Evolutionary conservation across 2,329 filamentous ascomycete species (phyloP).

Genomic region (Curvularia spicifera): DNA sequence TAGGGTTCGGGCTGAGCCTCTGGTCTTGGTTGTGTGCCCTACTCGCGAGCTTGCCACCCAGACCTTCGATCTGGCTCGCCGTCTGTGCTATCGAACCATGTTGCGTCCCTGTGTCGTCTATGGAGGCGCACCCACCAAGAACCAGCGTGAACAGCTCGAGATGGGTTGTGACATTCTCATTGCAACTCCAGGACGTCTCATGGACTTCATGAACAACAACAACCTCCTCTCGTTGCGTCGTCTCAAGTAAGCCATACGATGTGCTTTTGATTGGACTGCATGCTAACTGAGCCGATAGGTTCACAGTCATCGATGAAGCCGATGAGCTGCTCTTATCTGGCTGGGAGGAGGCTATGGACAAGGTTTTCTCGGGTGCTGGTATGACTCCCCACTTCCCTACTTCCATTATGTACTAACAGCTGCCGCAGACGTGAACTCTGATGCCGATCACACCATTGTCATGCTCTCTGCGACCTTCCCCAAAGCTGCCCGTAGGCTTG

Average conservation of each 20-base stretch:
- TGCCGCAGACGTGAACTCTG: constrained; percentile 73
- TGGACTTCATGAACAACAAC: constrained; percentile 79
- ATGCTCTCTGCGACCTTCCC: constrained; percentile 97
- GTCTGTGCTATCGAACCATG: constrained; percentile 94
- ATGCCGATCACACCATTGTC: constrained; percentile 70
- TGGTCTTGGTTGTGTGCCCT: constrained; percentile 84
- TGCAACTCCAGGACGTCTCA: constrained; percentile 83
- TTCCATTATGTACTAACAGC: constrained; percentile 15
- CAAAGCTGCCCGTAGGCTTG: constrained; percentile 75
- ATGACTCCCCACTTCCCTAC: constrained; percentile 47
- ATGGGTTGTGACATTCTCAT: constrained; percentile 91
- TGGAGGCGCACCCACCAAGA: constrained; percentile 75
- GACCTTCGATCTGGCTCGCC: constrained; percentile 92
- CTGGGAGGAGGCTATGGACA: constrained; percentile 77
- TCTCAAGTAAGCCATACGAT: constrained; percentile 67
- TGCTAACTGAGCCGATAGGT: constrained; percentile 18
- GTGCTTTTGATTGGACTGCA: neutral
- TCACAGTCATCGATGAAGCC: constrained; percentile 75
- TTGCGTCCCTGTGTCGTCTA: constrained; percentile 89
- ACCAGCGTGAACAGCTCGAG: constrained; percentile 74
- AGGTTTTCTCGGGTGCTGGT: constrained; percentile 83
- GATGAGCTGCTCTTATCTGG: constrained; percentile 86
- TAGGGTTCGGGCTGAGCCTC: constrained; percentile 76
- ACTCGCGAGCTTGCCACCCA: constrained; percentile 91
- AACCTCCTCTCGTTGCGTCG: constrained; percentile 73